Evolutionary conservation across 352 stramenopile genomes (phyloP).

Genomic region (Elongisporangium senticosum): DNA sequence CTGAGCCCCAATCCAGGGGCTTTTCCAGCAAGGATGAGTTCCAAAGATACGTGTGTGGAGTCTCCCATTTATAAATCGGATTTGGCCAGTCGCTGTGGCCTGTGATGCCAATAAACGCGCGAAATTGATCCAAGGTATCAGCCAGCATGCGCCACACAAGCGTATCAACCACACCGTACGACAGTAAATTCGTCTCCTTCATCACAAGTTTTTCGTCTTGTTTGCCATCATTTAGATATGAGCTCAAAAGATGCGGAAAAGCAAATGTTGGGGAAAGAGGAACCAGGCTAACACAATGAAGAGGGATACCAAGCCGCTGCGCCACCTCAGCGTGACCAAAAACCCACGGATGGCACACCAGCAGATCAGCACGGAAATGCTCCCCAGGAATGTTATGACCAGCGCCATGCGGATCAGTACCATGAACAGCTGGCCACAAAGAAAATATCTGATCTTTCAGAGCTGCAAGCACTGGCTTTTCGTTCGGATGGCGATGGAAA

Average conservation of each 20-base stretch:
- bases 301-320: constrained; percentile 34
- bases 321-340: constrained; percentile 36
- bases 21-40: constrained; percentile 25
- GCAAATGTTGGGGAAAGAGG: constrained; percentile 32
- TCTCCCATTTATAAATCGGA: constrained; percentile 32
- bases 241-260: constrained; percentile 37
- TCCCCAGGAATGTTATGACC: constrained; percentile 21
- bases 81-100: constrained; percentile 20
- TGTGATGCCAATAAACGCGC: constrained; percentile 25
- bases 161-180: constrained; percentile 34
- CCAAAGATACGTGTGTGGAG: constrained; percentile 42
- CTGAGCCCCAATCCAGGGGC: constrained; percentile 34
- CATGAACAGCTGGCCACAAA: constrained; percentile 23
- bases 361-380: constrained; percentile 33
- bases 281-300: constrained; percentile 32
- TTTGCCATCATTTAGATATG: constrained; percentile 20
- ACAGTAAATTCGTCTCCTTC: constrained; percentile 31
- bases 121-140: constrained; percentile 35
- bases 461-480: constrained; percentile 13
- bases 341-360: constrained; percentile 34
- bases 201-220: constrained; percentile 8
- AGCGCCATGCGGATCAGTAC: constrained; percentile 18
- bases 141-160: constrained; percentile 24
- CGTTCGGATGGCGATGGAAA: constrained; percentile 19
- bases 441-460: constrained; percentile 32